Evolutionary conservation across 2,329 filamentous ascomycete species (phyloP).

Genomic region (Colletotrichum sp.): DNA sequence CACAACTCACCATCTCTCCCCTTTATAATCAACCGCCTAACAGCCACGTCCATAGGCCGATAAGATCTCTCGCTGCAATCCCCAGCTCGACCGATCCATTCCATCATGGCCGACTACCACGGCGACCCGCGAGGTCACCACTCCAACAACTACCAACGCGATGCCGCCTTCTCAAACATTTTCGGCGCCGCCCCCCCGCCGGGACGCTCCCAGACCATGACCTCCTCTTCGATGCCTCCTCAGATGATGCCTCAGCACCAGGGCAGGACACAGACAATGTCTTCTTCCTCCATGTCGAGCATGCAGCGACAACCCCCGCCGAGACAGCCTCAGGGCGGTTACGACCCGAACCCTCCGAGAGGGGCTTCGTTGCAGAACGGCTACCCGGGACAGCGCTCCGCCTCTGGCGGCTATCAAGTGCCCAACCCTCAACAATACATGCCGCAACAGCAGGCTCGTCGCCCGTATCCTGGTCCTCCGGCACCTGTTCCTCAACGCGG

Average conservation of each 20-base stretch:
- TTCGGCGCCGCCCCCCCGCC: constrained; percentile 87
- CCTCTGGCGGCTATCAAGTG: constrained; percentile 52
- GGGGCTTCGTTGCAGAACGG: constrained; percentile 36
- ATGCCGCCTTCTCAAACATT: constrained; percentile 95
- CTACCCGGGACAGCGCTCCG: constrained; percentile 53
- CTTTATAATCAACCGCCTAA: constrained; percentile 5
- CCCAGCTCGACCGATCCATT: constrained; percentile 36
- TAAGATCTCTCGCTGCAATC: background rate
- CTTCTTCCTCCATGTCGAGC: constrained; percentile 46
- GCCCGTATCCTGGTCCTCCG: constrained; percentile 48
- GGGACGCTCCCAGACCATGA: constrained; percentile 95
- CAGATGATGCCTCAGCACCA: constrained; percentile 50
- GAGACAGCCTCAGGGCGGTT: constrained; percentile 48
- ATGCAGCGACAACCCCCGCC: constrained; percentile 71
- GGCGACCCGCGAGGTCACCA: constrained; percentile 52
- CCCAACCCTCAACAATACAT: constrained; percentile 52
- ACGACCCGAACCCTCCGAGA: constrained; percentile 39
- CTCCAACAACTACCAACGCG: constrained; percentile 72
- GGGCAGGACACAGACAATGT: constrained; percentile 83
- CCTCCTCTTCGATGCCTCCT: constrained; percentile 69
- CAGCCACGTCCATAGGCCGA: constrained; percentile 12
- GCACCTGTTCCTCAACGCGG: constrained; percentile 52
- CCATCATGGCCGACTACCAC: constrained; percentile 63
- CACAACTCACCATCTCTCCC: constrained; percentile 20
- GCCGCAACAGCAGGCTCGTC: constrained; percentile 49